Conservation (phyloP, 805 yeast genomes). For the Teunomyces cretensis region DNA sequence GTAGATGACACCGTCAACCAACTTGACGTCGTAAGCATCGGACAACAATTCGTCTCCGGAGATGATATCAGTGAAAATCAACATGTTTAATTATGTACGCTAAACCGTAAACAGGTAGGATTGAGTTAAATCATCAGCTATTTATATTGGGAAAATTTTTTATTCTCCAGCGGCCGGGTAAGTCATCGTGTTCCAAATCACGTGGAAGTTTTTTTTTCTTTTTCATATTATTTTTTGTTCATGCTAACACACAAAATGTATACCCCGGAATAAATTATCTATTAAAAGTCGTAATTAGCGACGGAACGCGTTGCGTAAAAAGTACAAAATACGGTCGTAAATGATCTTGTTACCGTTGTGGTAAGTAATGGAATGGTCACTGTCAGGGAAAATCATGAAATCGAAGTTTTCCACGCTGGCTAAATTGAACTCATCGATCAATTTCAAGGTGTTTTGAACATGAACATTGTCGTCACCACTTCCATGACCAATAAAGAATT, state of each 20-base stretch:
- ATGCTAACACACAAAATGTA: background rate
- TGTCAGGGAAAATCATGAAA: conserved; percentile 76
- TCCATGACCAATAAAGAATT: conserved; percentile 76
- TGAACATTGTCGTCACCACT: conserved; percentile 86
- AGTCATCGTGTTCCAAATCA: conserved; percentile 1
- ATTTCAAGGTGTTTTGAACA: conserved; percentile 62
- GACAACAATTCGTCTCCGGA: conserved; percentile 96
- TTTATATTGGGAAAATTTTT: conserved; percentile 3
- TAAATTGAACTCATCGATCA: conserved; percentile 59
- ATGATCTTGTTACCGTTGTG: conserved; percentile 74
- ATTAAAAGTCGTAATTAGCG: background rate
- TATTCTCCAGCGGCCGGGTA: background rate
- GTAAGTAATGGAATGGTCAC: conserved; percentile 69
- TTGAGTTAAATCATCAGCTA: background rate
- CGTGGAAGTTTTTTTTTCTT: conserved; percentile 1
- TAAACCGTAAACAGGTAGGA: conserved; percentile 5
- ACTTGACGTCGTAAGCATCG: conserved; percentile 89
- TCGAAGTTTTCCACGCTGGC: conserved; percentile 82
- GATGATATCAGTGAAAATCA: conserved; percentile 65
- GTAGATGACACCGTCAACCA: conserved; percentile 87
- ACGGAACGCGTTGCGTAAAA: conserved; percentile 7
- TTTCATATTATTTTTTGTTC: too few species aligned
- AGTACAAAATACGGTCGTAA: conserved; percentile 46
- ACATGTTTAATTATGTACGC: conserved; percentile 25
- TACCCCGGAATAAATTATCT: background rate